Evolutionary conservation across 768 basidiomycete species (phyloP).

Genomic region (Lentinus tigrinus): DNA sequence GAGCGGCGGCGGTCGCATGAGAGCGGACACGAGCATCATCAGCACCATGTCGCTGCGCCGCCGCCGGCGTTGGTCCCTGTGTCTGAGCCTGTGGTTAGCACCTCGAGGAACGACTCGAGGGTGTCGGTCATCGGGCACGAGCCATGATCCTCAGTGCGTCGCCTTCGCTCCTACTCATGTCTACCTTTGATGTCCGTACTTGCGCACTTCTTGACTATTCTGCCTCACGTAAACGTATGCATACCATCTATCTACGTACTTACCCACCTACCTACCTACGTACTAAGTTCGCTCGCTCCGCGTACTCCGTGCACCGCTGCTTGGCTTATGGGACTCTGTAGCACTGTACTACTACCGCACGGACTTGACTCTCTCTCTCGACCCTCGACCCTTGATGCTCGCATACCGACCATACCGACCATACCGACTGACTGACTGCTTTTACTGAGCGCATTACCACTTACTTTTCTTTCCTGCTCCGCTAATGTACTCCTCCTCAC

Average conservation of each 20-base stretch:
- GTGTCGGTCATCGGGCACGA: slow-evolving; percentile 7
- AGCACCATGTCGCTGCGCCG: neutral
- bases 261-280: no score
- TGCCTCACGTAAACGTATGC: no score
- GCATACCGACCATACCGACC: no score
- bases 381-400: no score
- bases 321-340: neutral
- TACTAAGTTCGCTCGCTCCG: no score
- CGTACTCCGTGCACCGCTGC: no score
- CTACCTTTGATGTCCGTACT: neutral
- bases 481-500: no score
- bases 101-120: slow-evolving; percentile 4
- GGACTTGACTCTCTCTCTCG: neutral
- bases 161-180: neutral
- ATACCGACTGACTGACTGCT: no score
- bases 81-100: neutral
- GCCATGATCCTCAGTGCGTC: neutral
- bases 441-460: no score
- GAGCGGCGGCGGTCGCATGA: neutral
- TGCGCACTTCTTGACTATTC: neutral
- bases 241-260: no score
- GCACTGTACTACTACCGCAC: slow-evolving; percentile 3
- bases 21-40: neutral
- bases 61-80: neutral
- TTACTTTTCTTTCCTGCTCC: no score